Percentiles rank a stretch among this genome's conserved stretches.
phyloP scores from a whole-genome alignment of 2,329 filamentous ascomycete species.

The Acephala macrosclerotiorum region DNA sequence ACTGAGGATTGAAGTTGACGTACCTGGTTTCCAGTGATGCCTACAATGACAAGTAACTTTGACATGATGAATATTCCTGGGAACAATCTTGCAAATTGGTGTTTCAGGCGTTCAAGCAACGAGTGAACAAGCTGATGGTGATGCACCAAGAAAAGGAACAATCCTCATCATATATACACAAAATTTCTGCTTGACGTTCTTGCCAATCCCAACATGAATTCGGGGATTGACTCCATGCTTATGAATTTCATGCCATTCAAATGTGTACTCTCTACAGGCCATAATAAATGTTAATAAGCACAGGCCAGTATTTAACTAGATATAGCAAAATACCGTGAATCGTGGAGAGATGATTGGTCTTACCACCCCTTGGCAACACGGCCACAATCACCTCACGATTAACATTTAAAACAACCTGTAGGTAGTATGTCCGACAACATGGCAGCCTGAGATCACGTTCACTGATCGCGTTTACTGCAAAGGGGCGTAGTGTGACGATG shows the following conservation, averaged over 20 bases:
- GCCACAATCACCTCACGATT: too few relatives aligned
- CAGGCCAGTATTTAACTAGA: too few relatives aligned
- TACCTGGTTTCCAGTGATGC: slow-evolving; percentile 22
- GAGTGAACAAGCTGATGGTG: background rate
- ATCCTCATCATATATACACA: background rate
- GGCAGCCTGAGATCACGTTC: too few relatives aligned
- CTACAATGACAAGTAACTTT: slow-evolving; percentile 19
- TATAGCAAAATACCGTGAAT: too few relatives aligned
- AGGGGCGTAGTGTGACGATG: background rate
- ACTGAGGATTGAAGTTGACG: background rate
- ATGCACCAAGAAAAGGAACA: background rate
- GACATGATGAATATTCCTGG: slow-evolving; percentile 14
- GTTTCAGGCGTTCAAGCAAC: background rate
- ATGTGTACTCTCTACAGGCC: too few relatives aligned
- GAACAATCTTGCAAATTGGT: background rate
- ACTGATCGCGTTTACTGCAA: background rate
- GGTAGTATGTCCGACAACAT: background rate
- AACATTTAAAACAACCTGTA: too few relatives aligned
- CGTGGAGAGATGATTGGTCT: too few relatives aligned
- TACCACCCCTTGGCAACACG: too few relatives aligned
- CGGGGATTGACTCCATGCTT: background rate
- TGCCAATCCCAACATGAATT: background rate
- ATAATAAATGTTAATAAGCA: too few relatives aligned
- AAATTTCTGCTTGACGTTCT: background rate
- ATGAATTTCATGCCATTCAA: background rate